Evolutionary conservation across 139 green algal genomes (phyloP).

Genomic region (Coccomyxa sp.): DNA sequence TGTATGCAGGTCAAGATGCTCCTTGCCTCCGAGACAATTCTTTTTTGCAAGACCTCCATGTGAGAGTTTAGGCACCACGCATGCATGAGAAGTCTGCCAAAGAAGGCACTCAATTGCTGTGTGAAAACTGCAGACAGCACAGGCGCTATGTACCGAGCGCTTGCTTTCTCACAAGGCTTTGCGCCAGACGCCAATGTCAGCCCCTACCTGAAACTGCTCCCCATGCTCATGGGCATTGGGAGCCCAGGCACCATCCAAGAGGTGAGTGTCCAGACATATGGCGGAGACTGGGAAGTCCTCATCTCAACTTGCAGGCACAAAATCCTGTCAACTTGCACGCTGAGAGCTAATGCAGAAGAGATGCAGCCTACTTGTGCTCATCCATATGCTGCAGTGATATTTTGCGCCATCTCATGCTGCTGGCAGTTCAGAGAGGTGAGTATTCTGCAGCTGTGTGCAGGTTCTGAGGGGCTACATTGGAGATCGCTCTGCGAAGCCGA

Average conservation of each 20-base stretch:
- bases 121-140: conserved; percentile 43
- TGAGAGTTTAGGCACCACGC: background rate
- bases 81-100: background rate
- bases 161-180: conserved; percentile 52
- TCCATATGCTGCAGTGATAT: background rate
- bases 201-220: conserved; percentile 70
- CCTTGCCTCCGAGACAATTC: background rate
- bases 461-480: conserved; percentile 77
- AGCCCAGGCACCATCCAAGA: conserved; percentile 72
- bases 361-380: background rate
- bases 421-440: background rate
- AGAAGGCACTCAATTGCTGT: background rate
- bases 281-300: background rate
- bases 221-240: conserved; percentile 73
- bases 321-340: background rate
- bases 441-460: conserved; percentile 18
- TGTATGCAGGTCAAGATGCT: conserved; percentile 42
- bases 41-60: background rate
- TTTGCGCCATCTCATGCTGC: no score
- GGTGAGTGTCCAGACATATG: conserved; percentile 20
- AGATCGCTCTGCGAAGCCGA: conserved; percentile 47
- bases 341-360: background rate
- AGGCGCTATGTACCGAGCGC: conserved; percentile 44
- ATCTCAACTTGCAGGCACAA: background rate
- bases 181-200: conserved; percentile 37